Evolutionary conservation across 2,329 filamentous ascomycete genomes (phyloP).

Genomic region (Dactylonectria macrodidyma): DNA sequence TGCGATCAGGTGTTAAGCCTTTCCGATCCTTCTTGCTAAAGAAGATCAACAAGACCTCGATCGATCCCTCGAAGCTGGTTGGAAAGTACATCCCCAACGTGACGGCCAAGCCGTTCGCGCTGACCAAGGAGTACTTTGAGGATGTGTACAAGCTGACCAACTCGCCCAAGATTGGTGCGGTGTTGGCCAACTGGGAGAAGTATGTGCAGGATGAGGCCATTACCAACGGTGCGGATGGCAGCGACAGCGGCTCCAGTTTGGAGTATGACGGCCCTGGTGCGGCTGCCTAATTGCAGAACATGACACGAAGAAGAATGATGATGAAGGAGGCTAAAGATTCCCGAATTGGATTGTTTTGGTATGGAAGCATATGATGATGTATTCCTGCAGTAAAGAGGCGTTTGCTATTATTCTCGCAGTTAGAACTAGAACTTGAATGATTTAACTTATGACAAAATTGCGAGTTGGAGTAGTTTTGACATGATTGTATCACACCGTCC

Average conservation of each 20-base stretch:
- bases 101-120: constrained; percentile 93
- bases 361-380: constrained; percentile 48
- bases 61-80: constrained; percentile 95
- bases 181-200: constrained; percentile 89
- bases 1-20: constrained; percentile 97
- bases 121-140: constrained; percentile 99
- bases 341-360: constrained; percentile 39
- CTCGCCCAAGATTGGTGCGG: constrained; percentile 81
- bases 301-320: constrained; percentile 42
- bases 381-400: constrained; percentile 45
- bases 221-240: constrained; percentile 52
- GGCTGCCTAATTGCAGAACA: constrained; percentile 55
- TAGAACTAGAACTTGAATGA: constrained; percentile 42
- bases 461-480: not conserved
- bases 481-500: not conserved
- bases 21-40: constrained; percentile 98
- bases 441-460: constrained; percentile 13
- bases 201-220: constrained; percentile 69
- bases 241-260: constrained; percentile 57
- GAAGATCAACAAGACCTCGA: constrained; percentile 99
- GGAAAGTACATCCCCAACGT: constrained; percentile 99
- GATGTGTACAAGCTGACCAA: constrained; percentile 97
- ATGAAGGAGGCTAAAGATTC: constrained; percentile 44
- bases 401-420: constrained; percentile 39
- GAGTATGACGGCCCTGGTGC: constrained; percentile 59